Percentiles rank a stretch among this genome's conserved stretches.
Evolutionary conservation across 257 asterid genomes (phyloP).

Genomic region (Capsicum pubescens): DNA sequence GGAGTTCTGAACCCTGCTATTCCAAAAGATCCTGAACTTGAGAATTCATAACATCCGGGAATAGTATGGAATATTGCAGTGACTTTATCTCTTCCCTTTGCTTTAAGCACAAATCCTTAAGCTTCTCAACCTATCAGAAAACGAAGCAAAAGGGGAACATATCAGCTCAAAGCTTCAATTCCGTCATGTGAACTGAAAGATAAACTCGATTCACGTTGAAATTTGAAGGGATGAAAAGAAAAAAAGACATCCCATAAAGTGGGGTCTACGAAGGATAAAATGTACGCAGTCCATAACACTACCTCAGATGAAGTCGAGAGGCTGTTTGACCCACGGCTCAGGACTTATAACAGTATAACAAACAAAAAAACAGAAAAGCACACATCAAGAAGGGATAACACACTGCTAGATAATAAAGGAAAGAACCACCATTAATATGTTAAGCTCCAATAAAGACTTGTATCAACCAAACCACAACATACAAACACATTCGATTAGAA

Average conservation of each 20-base stretch:
- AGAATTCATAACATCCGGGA: conserved; percentile 77
- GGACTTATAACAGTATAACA: too few relatives aligned
- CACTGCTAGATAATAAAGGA: too few relatives aligned
- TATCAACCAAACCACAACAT: not conserved
- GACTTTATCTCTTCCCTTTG: conserved; percentile 97
- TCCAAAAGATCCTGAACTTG: conserved; percentile 67
- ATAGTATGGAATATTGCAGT: conserved; percentile 69
- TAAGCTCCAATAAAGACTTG: not conserved
- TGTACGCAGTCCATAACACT: too few relatives aligned
- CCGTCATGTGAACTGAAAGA: not conserved
- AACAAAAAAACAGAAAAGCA: too few relatives aligned
- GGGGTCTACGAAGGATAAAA: too few relatives aligned
- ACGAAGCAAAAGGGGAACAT: not conserved
- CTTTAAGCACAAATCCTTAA: conserved; percentile 93
- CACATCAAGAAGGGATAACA: too few relatives aligned
- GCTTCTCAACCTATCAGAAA: conserved; percentile 74
- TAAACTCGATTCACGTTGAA: not conserved
- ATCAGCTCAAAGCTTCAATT: not conserved
- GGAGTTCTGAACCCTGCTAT: conserved; percentile 78
- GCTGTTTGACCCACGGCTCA: too few relatives aligned
- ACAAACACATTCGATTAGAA: not conserved
- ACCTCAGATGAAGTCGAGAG: too few relatives aligned
- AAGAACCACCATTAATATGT: not conserved
- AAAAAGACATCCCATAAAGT: not conserved
- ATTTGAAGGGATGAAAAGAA: not conserved